Evolutionary conservation across 2,329 filamentous ascomycete species (phyloP).

Genomic region (Cordyceps cicadae): DNA sequence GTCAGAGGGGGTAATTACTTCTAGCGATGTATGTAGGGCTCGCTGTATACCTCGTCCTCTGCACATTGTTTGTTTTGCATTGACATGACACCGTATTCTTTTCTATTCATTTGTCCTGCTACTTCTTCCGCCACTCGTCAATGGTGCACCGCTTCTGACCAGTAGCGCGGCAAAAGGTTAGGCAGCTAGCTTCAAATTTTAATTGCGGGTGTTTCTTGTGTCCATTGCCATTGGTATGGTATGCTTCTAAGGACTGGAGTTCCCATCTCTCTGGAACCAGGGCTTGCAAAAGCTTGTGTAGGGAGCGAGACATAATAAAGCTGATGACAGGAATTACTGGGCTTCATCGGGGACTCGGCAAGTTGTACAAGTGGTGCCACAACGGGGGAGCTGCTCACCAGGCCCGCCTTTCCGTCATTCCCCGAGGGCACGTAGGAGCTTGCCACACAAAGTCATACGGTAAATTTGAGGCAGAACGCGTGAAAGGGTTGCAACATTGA

Average conservation of each 20-base stretch:
- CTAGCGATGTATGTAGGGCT: too few relatives aligned
- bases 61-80: too few relatives aligned
- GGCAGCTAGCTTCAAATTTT: too few relatives aligned
- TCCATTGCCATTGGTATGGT: conserved; percentile 21
- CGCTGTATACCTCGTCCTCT: too few relatives aligned
- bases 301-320: neutral
- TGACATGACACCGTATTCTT: too few relatives aligned
- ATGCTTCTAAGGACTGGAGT: conserved; percentile 30
- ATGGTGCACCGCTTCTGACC: too few relatives aligned
- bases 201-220: conserved; percentile 18
- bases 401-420: neutral
- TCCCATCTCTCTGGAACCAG: conserved; percentile 29
- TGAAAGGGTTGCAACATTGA: neutral
- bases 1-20: too few relatives aligned
- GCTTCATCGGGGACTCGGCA: neutral
- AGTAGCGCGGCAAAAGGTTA: too few relatives aligned
- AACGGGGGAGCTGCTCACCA: neutral
- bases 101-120: too few relatives aligned
- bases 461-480: neutral
- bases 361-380: conserved; percentile 1
- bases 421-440: neutral
- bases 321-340: too few relatives aligned
- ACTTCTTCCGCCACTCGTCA: too few relatives aligned
- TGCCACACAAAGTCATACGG: neutral
- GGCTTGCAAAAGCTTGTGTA: neutral